Base-by-base conservation (phyloP, 108 stramenopile genomes). In the Cyclotella distinguenda region DNA sequence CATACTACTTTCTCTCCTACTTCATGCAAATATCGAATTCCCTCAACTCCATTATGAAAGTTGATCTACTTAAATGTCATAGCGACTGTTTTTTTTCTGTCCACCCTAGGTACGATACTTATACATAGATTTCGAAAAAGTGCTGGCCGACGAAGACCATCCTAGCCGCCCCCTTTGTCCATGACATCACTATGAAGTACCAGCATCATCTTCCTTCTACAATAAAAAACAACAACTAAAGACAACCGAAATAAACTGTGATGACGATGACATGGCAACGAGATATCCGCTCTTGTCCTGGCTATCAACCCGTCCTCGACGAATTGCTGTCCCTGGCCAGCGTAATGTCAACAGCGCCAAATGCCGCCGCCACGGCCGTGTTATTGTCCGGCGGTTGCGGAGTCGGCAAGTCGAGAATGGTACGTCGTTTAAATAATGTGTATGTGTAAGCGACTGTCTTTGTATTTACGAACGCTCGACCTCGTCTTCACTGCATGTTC, bases 351-450 rank as follows among this genome's bases (percentile, higher is more conserved):
- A 55, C 50, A 15, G 33, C 60, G 27, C 42, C 54, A 39, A 19
- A 59, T n/a, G 78, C 76, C 8, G 71, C 80, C 4, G 82, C 87
- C 2, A 64, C 88, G 9, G 89, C 70, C 6, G 60, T 90, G 0
- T 30, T 90, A 13, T 35, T 94, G 30, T 79, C 83, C 8, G 92
- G 92, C 10, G 79, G 84, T 69, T 45, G 84, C n/a, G 89, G 89
- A 34, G 89, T 94, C 33, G 92, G 92, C 8, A 94, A 94, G 74
- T 75, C 84, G 33, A 77, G 84, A 34, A 57, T 94, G 79, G 82
- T 69, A 60, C 58, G 70, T 55, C 21, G 9, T 66, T 18, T 40
- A 32, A 1, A 13, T 18, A 10, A 6, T 40, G 5, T 40, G 16
- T 25, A 8, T 16, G 38, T 38, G 8, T 13, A 30, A 7, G 7